A percentile compares a stretch with the other conserved stretches of the same genome.
Conservation (phyloP, 768 basidiomycete species). For the Leccinum longicurvipes region DNA sequence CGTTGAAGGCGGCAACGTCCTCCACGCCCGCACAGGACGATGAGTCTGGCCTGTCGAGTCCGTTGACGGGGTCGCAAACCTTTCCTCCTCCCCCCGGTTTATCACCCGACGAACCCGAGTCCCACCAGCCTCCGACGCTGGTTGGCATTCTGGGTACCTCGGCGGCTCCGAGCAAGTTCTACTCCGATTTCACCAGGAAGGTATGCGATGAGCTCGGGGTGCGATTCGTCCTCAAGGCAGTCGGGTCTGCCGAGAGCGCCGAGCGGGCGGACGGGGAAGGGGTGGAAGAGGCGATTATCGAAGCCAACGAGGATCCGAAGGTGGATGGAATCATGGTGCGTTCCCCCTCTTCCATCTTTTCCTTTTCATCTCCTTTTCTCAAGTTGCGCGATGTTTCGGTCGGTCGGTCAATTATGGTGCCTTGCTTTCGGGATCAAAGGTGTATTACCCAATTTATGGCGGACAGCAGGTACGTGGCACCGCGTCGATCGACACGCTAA, state of each 20-base stretch:
- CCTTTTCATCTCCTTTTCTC: background rate
- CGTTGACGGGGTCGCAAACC: background rate
- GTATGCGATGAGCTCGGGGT: constrained; percentile 90
- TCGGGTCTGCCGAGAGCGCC: constrained; percentile 43
- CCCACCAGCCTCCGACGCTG: constrained; percentile 57
- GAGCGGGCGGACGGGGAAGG: constrained; percentile 71
- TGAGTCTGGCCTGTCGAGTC: background rate
- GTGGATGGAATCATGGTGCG: constrained; percentile 95
- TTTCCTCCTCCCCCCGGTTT: background rate
- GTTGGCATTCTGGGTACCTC: constrained; percentile 90
- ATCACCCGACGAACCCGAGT: background rate
- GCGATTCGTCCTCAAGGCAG: constrained; percentile 73
- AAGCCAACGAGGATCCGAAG: constrained; percentile 83
- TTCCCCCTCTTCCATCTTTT: background rate
- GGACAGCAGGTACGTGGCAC: constrained; percentile 75
- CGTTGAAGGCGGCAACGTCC: background rate
- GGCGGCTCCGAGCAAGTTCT: constrained; percentile 73
- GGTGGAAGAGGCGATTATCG: constrained; percentile 93
- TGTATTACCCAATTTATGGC: constrained; percentile 97
- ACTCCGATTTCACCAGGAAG: constrained; percentile 88
- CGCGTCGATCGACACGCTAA: background rate
- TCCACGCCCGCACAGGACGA: background rate
- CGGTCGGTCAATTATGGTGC: background rate
- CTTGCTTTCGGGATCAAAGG: constrained; percentile 40
- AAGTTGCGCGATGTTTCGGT: background rate